Evolutionary conservation across 1,139 yeast genomes (phyloP), one percentile per base, ranked within the genome.

Genomic region (Debaryomyces coudertii): DNA sequence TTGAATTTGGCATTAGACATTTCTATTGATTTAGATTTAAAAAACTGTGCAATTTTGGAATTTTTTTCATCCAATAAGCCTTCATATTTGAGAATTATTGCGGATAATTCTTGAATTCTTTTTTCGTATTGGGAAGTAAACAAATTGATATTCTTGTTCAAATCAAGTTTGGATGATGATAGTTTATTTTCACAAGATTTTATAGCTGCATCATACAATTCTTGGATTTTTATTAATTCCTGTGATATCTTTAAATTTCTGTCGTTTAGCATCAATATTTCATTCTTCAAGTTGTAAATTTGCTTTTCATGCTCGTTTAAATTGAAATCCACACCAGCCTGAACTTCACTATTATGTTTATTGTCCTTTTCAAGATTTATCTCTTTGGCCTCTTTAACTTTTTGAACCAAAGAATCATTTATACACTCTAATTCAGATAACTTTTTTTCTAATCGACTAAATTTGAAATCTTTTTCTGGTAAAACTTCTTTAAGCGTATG

Each of bases 21-120:
- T 7, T 70, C 64, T 16, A 77, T 74, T 0, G 81, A 80, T 47
- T 63, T 67, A 1, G 80, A 66, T 0, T 74, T 61, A 2, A 74
- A 64, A 23, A 75, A 50, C 47, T 69, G 73, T 6, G 68, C 54
- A 3, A 76, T 63, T 35, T 60, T 59, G 1, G 64, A 50, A 43
- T 76, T 74, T 51, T 70, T 73, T 39, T 70, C 74, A 39, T 71
- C 75, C 1, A 77, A 51, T 15, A 71, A 50, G 2, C 58, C 56
- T 53, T 74, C 79, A 50, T 65, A 73, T 49, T 63, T 67, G 15
- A 63, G 47, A 1, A 73, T 53, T 1, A 62, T 60, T 2, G 67
- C 54, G 2, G 63, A 51, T 18, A 71, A 51, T 36, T 71, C 75
- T 47, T 68, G 68, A 14, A 71, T 61, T 45, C 64, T 68, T 46